phyloP scores from a whole-genome alignment of 768 basidiomycete genomes.

The Dioszegia crocea region DNA sequence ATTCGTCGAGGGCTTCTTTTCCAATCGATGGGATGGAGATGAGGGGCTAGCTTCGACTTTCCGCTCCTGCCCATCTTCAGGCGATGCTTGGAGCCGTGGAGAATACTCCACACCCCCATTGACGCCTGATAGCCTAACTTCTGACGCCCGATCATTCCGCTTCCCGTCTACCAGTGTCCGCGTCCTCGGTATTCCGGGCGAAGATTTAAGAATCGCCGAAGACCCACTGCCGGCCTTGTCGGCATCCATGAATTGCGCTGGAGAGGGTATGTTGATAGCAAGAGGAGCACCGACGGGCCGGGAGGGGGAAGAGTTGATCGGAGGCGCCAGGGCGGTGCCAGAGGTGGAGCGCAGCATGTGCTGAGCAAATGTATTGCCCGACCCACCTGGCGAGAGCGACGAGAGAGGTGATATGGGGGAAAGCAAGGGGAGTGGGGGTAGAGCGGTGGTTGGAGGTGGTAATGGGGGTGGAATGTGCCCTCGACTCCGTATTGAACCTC shows the following conservation, averaged over 20 bases:
- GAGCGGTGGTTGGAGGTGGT: slow-evolving; percentile 22
- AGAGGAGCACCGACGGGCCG: slow-evolving; percentile 15
- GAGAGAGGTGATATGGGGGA: slow-evolving; percentile 30
- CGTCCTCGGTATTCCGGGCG: slow-evolving; percentile 22
- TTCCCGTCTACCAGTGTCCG: slow-evolving; percentile 6
- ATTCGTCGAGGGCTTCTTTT: slow-evolving; percentile 23
- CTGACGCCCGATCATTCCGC: background rate
- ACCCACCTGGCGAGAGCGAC: slow-evolving; percentile 10
- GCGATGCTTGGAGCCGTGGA: background rate
- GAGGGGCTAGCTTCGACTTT: background rate
- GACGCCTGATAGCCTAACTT: slow-evolving; percentile 1
- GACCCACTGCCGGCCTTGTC: slow-evolving; percentile 4
- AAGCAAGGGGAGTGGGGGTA: slow-evolving; percentile 26
- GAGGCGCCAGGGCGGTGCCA: background rate
- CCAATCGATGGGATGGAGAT: slow-evolving; percentile 14
- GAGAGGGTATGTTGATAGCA: slow-evolving; percentile 24
- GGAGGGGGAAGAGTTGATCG: background rate
- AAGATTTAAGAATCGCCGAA: slow-evolving; percentile 20
- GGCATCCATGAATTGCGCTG: background rate
- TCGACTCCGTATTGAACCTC: slow-evolving; percentile 3
- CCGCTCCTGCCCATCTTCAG: background rate
- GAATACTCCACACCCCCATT: background rate
- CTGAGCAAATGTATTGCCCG: background rate
- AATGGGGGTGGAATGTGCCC: slow-evolving; percentile 13
- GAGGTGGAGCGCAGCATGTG: background rate